Conservation (phyloP, 108 stramenopile species). For the Nitzschia inconspicua region DNA sequence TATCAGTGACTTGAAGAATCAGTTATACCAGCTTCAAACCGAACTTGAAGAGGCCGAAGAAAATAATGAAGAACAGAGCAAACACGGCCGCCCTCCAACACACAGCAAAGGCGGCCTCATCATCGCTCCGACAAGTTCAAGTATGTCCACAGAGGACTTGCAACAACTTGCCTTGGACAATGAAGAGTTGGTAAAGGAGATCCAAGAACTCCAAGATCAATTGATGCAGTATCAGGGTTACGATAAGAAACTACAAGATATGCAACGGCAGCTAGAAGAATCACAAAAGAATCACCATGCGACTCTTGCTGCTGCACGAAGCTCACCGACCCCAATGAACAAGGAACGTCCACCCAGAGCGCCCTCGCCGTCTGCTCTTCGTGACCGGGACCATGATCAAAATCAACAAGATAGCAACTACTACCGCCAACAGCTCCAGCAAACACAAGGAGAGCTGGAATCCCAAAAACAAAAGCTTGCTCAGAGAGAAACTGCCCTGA, state of each 20-base stretch:
- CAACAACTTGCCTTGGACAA: constrained; percentile 30
- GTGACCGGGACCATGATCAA: background rate
- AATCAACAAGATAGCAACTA: background rate
- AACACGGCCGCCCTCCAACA: background rate
- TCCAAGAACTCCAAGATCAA: constrained; percentile 16
- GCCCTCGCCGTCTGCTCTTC: background rate
- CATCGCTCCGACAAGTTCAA: background rate
- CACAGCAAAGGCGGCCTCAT: background rate
- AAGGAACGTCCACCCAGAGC: constrained; percentile 8
- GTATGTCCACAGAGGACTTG: constrained; percentile 29
- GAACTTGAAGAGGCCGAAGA: constrained; percentile 58
- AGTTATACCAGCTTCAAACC: constrained; percentile 64
- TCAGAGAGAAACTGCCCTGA: constrained; percentile 10
- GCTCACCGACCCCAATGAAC: background rate
- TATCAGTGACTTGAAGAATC: constrained; percentile 69
- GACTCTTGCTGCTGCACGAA: background rate
- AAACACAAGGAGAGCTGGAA: constrained; percentile 5
- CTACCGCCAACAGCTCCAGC: background rate
- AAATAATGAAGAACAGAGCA: constrained; percentile 25
- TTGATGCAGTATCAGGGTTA: constrained; percentile 15
- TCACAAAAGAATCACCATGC: background rate
- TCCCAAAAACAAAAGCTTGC: background rate
- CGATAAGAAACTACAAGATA: constrained; percentile 15
- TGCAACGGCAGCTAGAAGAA: constrained; percentile 18
- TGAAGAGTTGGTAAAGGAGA: constrained; percentile 26